These are phyloP conservation scores for Phytophthora brassicae DNA, from an alignment of 352 stramenopile species.

Conservation along the genomic window DNA sequence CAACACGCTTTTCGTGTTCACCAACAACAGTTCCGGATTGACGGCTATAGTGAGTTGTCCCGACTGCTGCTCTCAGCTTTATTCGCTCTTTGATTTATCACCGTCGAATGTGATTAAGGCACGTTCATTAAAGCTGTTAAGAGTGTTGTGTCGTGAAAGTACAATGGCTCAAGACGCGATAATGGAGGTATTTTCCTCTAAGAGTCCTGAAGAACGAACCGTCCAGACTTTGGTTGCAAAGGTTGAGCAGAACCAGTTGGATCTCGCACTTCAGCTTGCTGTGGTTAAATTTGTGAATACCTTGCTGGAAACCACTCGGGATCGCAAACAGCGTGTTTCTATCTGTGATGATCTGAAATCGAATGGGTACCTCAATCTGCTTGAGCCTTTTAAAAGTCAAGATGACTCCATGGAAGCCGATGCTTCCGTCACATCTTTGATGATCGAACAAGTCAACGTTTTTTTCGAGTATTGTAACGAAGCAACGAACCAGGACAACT, in stretches of 20 bases:
- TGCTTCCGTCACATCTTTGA: background rate
- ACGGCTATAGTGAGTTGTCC: conserved; percentile 32
- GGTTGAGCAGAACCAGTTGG: conserved; percentile 28
- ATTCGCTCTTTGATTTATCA: conserved; percentile 31
- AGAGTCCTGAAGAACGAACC: conserved; percentile 11
- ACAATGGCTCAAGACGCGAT: conserved; percentile 28
- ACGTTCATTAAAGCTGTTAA: conserved; percentile 26
- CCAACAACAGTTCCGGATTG: conserved; percentile 32
- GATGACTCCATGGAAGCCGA: background rate
- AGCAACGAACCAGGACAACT: conserved; percentile 13
- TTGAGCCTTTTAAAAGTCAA: conserved; percentile 30
- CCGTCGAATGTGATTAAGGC: conserved; percentile 25
- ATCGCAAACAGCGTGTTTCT: conserved; percentile 24
- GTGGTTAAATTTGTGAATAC: conserved; percentile 53
- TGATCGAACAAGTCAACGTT: conserved; percentile 15
- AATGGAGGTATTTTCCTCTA: conserved; percentile 29
- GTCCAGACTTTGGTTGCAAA: conserved; percentile 34
- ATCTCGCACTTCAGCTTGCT: conserved; percentile 33
- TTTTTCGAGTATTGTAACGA: conserved; percentile 23
- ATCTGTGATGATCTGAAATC: conserved; percentile 50
- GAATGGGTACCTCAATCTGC: conserved; percentile 32
- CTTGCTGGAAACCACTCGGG: conserved; percentile 37
- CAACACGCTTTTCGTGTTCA: conserved; percentile 52
- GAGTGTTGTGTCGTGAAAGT: conserved; percentile 37
- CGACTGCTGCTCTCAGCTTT: conserved; percentile 35